Base-by-base conservation (phyloP, 106 monocot species). In the Agapanthus africanus region DNA sequence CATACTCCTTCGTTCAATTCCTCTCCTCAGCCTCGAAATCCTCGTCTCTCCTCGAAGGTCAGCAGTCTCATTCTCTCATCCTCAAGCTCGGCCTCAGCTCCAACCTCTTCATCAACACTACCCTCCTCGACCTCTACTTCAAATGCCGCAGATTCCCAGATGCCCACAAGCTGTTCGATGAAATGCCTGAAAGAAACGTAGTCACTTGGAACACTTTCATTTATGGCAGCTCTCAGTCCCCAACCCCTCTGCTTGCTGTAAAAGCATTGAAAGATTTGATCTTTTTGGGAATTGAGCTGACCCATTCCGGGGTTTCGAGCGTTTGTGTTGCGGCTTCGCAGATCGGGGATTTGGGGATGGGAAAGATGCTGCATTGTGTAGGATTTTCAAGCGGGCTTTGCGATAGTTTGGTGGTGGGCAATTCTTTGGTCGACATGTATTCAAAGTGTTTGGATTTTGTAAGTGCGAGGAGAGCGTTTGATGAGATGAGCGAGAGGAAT, bases 131-230 rank as follows among this genome's bases (percentile, higher is more conserved):
- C 10, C 4, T 74, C 7, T 84, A 88, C 54, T 79, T 46, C 16
- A 73, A 72, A 38, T 76, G 50, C 42, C 5, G 32, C 15, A 18
- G 36, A 3, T 41, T 74, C 36, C 1, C 15, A 1, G 40, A 37
- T 1, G 81, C 86, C 1, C 79, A 76, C 0, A 23, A 70, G 34
- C 19, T 82, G 69, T 86, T 86, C 67, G 82, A 79, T 44, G 76
- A 86, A 79, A 79, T 82, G 79, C 81, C 72, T 0, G 41, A 57
- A 0, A 11, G 70, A 39, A 82, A 76, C 41, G 75, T 37, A 0
- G 81, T 86, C 31, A 59, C 81, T 3, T 86, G 79, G 76, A 82
- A 79, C 62, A 67, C 79, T 4, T 64, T 86, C n/a, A 76, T 82
- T 11, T 50, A 70, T 35, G 71, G 68, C 11, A 64, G 82, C 21